Evolutionary conservation across 2,329 filamentous ascomycete genomes (phyloP), one percentile per base, ranked within the genome.

Genomic region (Ploettnerulaceae sp.): DNA sequence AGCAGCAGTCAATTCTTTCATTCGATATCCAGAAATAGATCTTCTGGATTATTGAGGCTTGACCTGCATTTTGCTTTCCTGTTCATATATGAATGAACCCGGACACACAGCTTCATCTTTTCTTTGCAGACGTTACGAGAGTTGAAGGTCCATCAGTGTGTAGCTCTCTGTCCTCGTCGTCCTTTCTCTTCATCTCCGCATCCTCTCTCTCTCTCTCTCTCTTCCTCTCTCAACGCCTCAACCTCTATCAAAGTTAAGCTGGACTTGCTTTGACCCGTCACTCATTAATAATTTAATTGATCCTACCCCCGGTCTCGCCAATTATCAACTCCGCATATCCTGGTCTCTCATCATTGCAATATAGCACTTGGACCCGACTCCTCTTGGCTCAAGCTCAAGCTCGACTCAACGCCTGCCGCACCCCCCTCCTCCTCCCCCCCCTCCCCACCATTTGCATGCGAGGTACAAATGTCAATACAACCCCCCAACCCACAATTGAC

Each of bases 381-480:
- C 54, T 44, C 57, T 55, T 53, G 47, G 48, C 48, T 51, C 53
- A 49, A 57, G n/a, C n/a, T n/a, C n/a, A n/a, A n/a, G n/a, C n/a
- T n/a, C n/a, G n/a, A n/a, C n/a, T n/a, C n/a, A n/a, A n/a, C n/a
- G n/a, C n/a, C n/a, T n/a, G n/a, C n/a, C n/a, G n/a, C n/a, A n/a
- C n/a, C n/a, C n/a, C n/a, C n/a, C n/a, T n/a, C n/a, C n/a, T n/a
- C n/a, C 56, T 57, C 58, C 60, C 59, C 50, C 47, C 29, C 56
- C 46, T 54, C 57, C 55, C 56, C 60, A 57, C 56, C 55, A 57
- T 55, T 56, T 51, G 51, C 56, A 50, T 58, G 52, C 55, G 51
- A 60, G 57, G 57, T 63, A 64, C 61, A 64, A 82, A 84, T 83
- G 79, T 77, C 79, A 73, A 75, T 73, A 69, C 72, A 75, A 71